Evolutionary conservation across 2,329 filamentous ascomycete genomes (phyloP).

Genomic region (Trichoderma oligosporum): DNA sequence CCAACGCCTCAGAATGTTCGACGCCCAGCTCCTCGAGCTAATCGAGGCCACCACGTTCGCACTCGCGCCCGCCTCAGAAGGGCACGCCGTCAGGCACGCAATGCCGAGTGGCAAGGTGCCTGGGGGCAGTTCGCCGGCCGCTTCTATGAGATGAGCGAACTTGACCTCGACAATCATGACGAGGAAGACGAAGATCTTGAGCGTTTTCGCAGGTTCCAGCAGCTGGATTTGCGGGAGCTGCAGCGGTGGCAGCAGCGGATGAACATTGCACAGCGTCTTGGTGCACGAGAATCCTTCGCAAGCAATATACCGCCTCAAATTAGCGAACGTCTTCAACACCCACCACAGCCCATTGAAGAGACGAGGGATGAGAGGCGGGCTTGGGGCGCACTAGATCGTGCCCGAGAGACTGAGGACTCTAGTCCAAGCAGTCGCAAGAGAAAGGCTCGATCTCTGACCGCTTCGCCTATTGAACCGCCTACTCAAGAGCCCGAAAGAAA

Average conservation of each 20-base stretch:
- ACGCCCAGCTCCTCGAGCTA: constrained; percentile 32
- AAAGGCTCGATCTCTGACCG: constrained; percentile 65
- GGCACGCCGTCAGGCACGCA: constrained; percentile 61
- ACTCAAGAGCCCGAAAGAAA: constrained; percentile 72
- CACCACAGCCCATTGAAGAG: constrained; percentile 63
- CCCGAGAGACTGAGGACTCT: constrained; percentile 62
- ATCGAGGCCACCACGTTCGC: constrained; percentile 41
- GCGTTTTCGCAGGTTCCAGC: constrained; percentile 51
- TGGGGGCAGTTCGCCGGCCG: constrained; percentile 64
- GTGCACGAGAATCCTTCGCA: constrained; percentile 68
- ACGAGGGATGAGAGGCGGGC: constrained; percentile 76
- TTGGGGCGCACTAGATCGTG: constrained; percentile 88
- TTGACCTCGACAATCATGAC: constrained; percentile 41
- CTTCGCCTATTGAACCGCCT: constrained; percentile 62
- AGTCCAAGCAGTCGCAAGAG: constrained; percentile 63
- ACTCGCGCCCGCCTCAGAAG: constrained; percentile 57
- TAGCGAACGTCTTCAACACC: constrained; percentile 58
- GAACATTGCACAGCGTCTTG: constrained; percentile 74
- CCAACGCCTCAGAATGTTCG: constrained; percentile 30
- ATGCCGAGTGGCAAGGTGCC: constrained; percentile 81
- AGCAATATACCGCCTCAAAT: constrained; percentile 55
- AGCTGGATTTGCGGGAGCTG: constrained; percentile 55
- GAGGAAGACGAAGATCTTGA: constrained; percentile 69
- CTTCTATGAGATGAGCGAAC: constrained; percentile 55
- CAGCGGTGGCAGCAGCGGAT: constrained; percentile 81